Base-by-base conservation (phyloP, 31 red algal species). In the Odonthalia washingtoniensis region DNA sequence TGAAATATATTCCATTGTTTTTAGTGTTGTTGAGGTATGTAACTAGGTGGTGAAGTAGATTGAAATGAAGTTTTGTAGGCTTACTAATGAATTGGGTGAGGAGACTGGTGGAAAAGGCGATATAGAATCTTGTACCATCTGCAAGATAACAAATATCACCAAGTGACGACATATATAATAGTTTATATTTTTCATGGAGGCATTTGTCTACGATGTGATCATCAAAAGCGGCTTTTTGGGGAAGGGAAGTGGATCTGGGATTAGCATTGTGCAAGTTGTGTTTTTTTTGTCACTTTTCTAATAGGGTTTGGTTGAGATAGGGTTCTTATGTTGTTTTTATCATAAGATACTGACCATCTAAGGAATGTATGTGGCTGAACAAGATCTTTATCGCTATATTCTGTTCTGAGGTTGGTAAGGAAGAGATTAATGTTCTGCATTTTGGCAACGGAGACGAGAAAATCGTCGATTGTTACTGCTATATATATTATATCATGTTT, bases 401-500 rank as follows among this genome's bases (percentile, higher is more conserved):
- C 63, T 14, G 1, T 30, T 1, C 17, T 1, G n/a, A 80, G 24
- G 57, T 34, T 14, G 1, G 40, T 3, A 3, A 35, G n/a, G 4
- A 80, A 30, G 1, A 12, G 2, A 30, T 57, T 53, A 37, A 80
- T 63, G 1, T 61, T 12, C 2, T 3, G 49, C 18, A 1, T 2
- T 3, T 5, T 36, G 1, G 44, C 34, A 14, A 37, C 45, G 5
- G 40, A 21, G 24, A 64, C 30, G 1, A 80, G 34, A 36, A 63
- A 80, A 52, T 80, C 77, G 46, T 80, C 46, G 77, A 80, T 80
- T 16, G 49, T 63, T 1, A 80, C 12, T n/a, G 17, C 18, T 12
- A 80, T 31, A 12, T 62, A 62, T 37, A 30, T 31, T 24, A 2
- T 61, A 2, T 42, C 1, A 31, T 24, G 1, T 12, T 4, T 52